phyloP scores from a whole-genome alignment of 2,329 filamentous ascomycete species.

The Botryotinia narcissicola region DNA sequence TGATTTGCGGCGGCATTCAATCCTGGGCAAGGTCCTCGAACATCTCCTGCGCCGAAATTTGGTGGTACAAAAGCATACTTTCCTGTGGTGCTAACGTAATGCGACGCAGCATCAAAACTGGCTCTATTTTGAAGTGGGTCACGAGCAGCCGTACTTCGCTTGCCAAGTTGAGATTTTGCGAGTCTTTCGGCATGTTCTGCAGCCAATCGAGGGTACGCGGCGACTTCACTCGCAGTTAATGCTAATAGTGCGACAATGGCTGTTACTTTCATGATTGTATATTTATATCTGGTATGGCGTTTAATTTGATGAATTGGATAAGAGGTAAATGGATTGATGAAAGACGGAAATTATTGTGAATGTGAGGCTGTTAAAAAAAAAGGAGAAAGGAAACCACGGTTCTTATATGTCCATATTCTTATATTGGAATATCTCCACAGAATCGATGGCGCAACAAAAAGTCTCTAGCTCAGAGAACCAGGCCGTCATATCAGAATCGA shows the following conservation, averaged over 20 bases:
- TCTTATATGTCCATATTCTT: background rate
- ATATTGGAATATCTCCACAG: background rate
- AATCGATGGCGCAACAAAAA: background rate
- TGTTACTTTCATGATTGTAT: background rate
- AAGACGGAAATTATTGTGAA: background rate
- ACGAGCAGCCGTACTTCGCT: constrained; percentile 7
- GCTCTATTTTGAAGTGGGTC: background rate
- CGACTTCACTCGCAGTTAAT: constrained; percentile 1
- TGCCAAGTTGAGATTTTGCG: constrained; percentile 1
- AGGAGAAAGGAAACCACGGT: background rate
- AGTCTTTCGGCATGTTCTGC: constrained; percentile 6
- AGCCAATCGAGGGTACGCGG: background rate
- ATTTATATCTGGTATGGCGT: background rate
- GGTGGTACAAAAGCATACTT: constrained; percentile 25
- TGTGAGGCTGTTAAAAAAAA: background rate
- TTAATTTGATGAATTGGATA: background rate
- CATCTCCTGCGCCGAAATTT: constrained; percentile 26
- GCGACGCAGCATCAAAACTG: constrained; percentile 9
- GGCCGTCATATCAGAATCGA: background rate
- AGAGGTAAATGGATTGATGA: background rate
- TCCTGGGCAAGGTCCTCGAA: constrained; percentile 38
- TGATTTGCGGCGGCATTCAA: constrained; percentile 45
- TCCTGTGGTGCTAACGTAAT: constrained; percentile 17
- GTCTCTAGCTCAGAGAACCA: background rate
- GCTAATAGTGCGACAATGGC: background rate